phyloP scores from a whole-genome alignment of 257 asterid genomes.

The Solanum appendiculatum region DNA sequence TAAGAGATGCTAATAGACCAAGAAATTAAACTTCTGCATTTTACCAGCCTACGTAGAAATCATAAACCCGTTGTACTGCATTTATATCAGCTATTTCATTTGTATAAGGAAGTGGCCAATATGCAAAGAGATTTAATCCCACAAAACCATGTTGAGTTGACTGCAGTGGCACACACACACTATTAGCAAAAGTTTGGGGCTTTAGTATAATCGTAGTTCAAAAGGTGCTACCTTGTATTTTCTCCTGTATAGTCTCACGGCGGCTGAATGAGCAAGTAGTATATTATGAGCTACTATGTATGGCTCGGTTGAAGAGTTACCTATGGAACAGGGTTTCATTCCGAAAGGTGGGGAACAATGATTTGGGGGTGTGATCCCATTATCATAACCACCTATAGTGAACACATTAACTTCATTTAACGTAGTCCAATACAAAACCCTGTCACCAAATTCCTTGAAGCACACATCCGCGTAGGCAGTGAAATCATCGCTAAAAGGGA shows the following conservation, averaged over 20 bases:
- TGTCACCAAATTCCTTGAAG: constrained; percentile 51
- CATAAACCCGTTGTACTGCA: constrained; percentile 42
- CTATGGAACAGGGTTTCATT: background rate
- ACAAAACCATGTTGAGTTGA: constrained; percentile 44
- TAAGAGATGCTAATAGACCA: background rate
- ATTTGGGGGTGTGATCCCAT: constrained; percentile 31
- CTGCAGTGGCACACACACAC: constrained; percentile 13
- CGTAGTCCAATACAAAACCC: constrained; percentile 50
- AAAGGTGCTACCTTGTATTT: constrained; percentile 31
- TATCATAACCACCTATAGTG: constrained; percentile 35
- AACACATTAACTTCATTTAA: constrained; percentile 45
- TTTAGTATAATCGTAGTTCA: background rate
- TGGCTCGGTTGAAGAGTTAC: constrained; percentile 37
- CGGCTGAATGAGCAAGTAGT: constrained; percentile 43
- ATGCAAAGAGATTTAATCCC: constrained; percentile 37
- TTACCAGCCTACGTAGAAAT: constrained; percentile 51
- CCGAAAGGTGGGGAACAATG: constrained; percentile 28
- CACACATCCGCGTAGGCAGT: constrained; percentile 39
- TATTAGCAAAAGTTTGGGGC: background rate
- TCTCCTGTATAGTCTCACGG: constrained; percentile 16
- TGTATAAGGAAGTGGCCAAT: constrained; percentile 26
- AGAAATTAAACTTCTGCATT: background rate
- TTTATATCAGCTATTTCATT: constrained; percentile 23
- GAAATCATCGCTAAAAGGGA: constrained; percentile 42
- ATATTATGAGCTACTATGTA: constrained; percentile 38